Evolutionary conservation across 148 eudicot species (phyloP).

Genomic region (Rhododendron henanense): DNA sequence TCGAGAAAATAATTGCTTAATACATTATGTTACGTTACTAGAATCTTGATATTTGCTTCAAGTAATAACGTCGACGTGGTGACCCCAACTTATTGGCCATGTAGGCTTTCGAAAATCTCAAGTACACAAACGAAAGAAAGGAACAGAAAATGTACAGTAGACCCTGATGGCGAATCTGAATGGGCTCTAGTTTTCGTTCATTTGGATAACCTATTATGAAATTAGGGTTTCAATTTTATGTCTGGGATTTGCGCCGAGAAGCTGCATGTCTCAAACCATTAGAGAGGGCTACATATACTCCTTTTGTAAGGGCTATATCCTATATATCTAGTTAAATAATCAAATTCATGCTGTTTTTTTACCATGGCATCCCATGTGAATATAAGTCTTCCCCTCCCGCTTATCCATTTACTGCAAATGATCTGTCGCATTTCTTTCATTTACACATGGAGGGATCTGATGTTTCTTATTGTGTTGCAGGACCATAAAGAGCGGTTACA

Average conservation of each 20-base stretch:
- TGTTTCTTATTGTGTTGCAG: constrained; percentile 29
- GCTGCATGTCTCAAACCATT: background rate
- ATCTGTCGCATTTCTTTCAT: background rate
- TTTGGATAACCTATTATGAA: background rate
- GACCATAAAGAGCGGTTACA: constrained; percentile 61
- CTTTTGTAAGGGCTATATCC: background rate
- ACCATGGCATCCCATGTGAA: background rate
- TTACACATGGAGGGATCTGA: background rate
- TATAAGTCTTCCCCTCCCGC: background rate
- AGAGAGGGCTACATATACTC: background rate
- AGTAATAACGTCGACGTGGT: background rate
- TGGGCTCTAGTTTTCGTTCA: background rate
- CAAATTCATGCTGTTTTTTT: background rate
- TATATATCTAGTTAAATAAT: background rate
- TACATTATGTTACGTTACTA: background rate
- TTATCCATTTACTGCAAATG: background rate
- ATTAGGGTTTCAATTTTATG: background rate
- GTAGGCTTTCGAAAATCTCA: background rate
- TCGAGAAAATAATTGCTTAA: background rate
- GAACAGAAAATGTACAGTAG: background rate
- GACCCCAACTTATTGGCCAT: background rate
- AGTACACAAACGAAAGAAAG: background rate
- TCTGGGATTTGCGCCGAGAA: background rate
- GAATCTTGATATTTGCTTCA: background rate
- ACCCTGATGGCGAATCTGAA: background rate